These are phyloP conservation scores for Carpinus viminea DNA, from an alignment of 306 rosid species.

Conservation along the genomic window DNA sequence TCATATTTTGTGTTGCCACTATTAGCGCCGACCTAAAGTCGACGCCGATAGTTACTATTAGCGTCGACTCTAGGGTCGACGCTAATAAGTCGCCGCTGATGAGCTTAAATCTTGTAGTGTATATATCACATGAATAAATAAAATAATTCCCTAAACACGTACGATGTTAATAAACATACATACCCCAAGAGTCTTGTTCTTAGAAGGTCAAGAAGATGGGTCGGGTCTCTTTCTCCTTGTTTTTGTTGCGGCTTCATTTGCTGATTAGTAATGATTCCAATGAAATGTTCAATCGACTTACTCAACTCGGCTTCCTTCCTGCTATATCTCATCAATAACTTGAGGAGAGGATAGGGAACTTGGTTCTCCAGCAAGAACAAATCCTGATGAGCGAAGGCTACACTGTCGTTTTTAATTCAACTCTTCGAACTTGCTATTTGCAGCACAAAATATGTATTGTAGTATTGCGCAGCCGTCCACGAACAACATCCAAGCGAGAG, in stretches of 20 bases:
- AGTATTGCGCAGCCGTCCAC: conserved; percentile 27
- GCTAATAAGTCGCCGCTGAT: no score
- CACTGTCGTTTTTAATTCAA: not conserved
- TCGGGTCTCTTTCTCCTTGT: not conserved
- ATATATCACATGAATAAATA: no score
- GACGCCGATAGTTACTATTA: no score
- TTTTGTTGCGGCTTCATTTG: no score
- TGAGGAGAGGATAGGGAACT: conserved; percentile 26
- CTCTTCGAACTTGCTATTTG: not conserved
- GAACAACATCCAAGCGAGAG: conserved; percentile 22
- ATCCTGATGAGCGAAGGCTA: conserved; percentile 14
- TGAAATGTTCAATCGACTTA: not conserved
- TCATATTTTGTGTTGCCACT: no score
- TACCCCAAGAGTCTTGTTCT: not conserved
- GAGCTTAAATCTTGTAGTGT: no score
- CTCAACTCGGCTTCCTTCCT: accelerated
- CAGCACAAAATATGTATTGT: not conserved
- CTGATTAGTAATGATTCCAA: not conserved
- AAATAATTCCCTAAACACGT: no score
- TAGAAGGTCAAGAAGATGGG: conserved; percentile 27
- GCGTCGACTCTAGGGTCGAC: no score
- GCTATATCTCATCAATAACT: not conserved
- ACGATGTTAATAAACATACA: no score
- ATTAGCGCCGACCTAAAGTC: no score
- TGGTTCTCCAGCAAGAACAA: conserved; percentile 37